A percentile compares a stretch with the other conserved stretches of the same genome.
Evolutionary conservation across 2,329 filamentous ascomycete species (phyloP).

Genomic region (Endocalyx cinctus): DNA sequence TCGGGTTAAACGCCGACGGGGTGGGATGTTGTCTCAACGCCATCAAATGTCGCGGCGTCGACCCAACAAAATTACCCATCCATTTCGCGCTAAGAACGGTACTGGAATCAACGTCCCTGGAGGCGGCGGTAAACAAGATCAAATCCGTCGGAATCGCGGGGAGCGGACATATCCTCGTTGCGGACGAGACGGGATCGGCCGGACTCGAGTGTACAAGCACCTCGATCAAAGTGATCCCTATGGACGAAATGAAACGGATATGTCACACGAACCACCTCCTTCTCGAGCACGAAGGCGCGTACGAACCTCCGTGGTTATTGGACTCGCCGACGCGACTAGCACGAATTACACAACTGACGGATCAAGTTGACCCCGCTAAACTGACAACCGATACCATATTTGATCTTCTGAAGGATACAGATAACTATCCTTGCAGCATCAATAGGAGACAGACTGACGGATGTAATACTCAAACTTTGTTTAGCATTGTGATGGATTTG

Average conservation of each 20-base stretch:
- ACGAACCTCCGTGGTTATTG: conserved; percentile 25
- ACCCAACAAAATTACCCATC: conserved; percentile 48
- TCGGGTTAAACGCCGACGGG: conserved; percentile 55
- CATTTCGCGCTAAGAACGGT: conserved; percentile 55
- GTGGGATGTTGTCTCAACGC: conserved; percentile 60
- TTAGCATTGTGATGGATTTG: conserved; percentile 29
- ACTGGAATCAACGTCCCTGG: conserved; percentile 45
- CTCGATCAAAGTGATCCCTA: conserved; percentile 23
- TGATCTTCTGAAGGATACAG: conserved; percentile 22
- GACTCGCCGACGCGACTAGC: conserved; percentile 23
- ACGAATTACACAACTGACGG: conserved; percentile 21
- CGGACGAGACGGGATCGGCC: conserved; percentile 35
- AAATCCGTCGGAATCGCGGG: conserved; percentile 41
- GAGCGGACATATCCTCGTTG: conserved; percentile 46
- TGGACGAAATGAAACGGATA: conserved; percentile 26
- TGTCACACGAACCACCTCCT: conserved; percentile 43
- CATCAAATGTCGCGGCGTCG: conserved; percentile 52
- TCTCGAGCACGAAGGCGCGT: conserved; percentile 21
- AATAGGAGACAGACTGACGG: conserved; percentile 22
- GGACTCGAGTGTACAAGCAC: conserved; percentile 41
- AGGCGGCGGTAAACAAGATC: conserved; percentile 40
- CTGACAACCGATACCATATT: conserved; percentile 11
- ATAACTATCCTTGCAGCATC: conserved; percentile 24
- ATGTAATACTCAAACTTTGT: conserved; percentile 23
- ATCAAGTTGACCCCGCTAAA: conserved; percentile 5